Base-by-base conservation (phyloP, 78 protist species). In the Dictyostelium intermedium region DNA sequence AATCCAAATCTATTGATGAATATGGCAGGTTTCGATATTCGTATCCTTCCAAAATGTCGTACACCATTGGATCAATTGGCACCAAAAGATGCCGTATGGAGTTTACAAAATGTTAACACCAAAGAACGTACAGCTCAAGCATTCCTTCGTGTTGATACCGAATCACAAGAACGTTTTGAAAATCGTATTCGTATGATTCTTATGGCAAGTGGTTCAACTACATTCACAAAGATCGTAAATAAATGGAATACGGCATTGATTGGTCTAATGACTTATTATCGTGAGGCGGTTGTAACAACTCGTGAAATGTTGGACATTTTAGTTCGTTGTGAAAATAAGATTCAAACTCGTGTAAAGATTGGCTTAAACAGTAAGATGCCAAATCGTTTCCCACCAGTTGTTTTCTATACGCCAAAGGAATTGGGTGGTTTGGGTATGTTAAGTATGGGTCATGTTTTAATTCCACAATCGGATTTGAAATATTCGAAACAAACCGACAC, bases 351-450 rank as follows among this genome's bases (percentile, higher is more conserved):
- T 35, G 96, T 99, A 95, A 99, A 99, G 97, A 99, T 98, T 74
- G 99, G 99, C 0, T 97, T 99, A 84, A 99, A 99, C 96, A 97
- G 99, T 16, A 99, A 99, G 98, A 99, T 99, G 99, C 99, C 99
- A 56, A 85, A 97, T 63, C 93, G 99, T 25, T 99, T 99, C 98
- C 99, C 99, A 25, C 99, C 99, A 3, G 99, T 99, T 32, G 99
- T 99, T n/a, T 99, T 99, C 81, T 99, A 98, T 96, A 85, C 98
- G 3, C 99, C 99, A 5, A 99, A 98, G 84, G 99, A 99, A 82
- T 86, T 99, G 35, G 99, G 99, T 61, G 99, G 99, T 25, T 93
- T 84, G 2, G 92, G 99, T 45, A 99, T 99, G 99, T 95, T 99
- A 50, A 97, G 99, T 32, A 99, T 99, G 99, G 99, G 99, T 7